phyloP scores from a whole-genome alignment of 768 basidiomycete genomes.

The Russula emetica region DNA sequence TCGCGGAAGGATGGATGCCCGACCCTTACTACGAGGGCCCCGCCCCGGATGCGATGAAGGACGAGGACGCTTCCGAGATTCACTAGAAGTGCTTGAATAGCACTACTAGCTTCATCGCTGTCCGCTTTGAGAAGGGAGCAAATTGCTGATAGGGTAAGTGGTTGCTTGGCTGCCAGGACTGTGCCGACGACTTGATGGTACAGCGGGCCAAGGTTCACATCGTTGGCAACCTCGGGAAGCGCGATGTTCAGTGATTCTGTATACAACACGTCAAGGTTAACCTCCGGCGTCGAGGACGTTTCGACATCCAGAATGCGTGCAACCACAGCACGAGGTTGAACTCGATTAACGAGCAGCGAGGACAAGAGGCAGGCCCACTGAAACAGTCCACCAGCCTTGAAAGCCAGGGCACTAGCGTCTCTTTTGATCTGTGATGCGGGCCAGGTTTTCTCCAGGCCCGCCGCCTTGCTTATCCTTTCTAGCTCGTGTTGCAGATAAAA shows the following conservation, averaged over 20 bases:
- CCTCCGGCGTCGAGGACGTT: conserved; percentile 1
- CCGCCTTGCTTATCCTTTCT: not conserved
- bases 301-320: conserved; percentile 11
- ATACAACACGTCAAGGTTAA: conserved; percentile 20
- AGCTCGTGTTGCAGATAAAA: conserved; percentile 17
- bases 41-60: conserved; percentile 1
- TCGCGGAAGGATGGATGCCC: conserved; percentile 20
- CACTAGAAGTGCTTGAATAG: conserved; percentile 4
- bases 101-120: not conserved
- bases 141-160: conserved; percentile 16
- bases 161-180: conserved; percentile 16
- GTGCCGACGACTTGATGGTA: conserved; percentile 17
- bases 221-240: not conserved
- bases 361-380: conserved; percentile 25
- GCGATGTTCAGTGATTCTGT: conserved; percentile 12
- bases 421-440: conserved; percentile 1
- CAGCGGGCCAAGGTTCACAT: conserved; percentile 9
- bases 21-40: conserved; percentile 15
- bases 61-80: conserved; percentile 23
- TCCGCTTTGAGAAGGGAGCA: conserved; percentile 13
- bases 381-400: conserved; percentile 25
- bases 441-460: not conserved
- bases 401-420: conserved; percentile 16
- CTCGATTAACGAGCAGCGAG: conserved; percentile 11
- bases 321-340: conserved; percentile 14